Percentiles rank a stretch among this genome's conserved stretches.
Evolutionary conservation across 495 filamentous ascomycete genomes (phyloP).

Genomic region (Tuber magnatum): DNA sequence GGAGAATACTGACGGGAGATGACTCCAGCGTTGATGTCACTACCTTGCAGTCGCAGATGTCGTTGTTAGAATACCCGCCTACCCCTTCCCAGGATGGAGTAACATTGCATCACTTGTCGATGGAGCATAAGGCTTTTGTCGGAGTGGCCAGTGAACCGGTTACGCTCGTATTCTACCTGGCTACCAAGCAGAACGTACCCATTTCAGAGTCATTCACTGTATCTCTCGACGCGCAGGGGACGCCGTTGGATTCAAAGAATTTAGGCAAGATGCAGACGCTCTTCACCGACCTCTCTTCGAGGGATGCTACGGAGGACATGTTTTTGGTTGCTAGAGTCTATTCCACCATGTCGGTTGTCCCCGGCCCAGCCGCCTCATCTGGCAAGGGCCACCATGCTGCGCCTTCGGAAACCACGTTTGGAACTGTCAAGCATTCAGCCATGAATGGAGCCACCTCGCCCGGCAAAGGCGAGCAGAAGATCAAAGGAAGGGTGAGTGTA

Average conservation of each 20-base stretch:
- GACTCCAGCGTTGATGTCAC: slow-evolving; percentile 91
- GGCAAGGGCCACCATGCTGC: slow-evolving; percentile 17
- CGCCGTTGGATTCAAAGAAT: slow-evolving; percentile 53
- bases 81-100: slow-evolving; percentile 58
- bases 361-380: slow-evolving; percentile 8
- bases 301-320: slow-evolving; percentile 78
- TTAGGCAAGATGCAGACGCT: slow-evolving; percentile 68
- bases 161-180: slow-evolving; percentile 72
- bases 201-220: slow-evolving; percentile 77
- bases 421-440: slow-evolving; percentile 18
- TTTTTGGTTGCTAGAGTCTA: slow-evolving; percentile 81
- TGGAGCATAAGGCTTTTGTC: slow-evolving; percentile 73
- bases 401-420: slow-evolving; percentile 20
- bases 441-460: slow-evolving; percentile 26
- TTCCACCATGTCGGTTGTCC: slow-evolving; percentile 42
- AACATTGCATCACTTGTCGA: slow-evolving; percentile 72
- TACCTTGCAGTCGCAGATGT: slow-evolving; percentile 90
- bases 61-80: slow-evolving; percentile 74
- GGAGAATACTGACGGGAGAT: slow-evolving; percentile 77
- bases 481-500: slow-evolving; percentile 40
- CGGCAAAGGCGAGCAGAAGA: slow-evolving; percentile 21
- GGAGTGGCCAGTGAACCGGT: slow-evolving; percentile 64
- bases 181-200: slow-evolving; percentile 58
- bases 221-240: slow-evolving; percentile 67
- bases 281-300: slow-evolving; percentile 73